A percentile compares a stretch with the other conserved stretches of the same genome.
Conservation (phyloP, 2,329 filamentous ascomycete species). For the Xylariaceae sp. region DNA sequence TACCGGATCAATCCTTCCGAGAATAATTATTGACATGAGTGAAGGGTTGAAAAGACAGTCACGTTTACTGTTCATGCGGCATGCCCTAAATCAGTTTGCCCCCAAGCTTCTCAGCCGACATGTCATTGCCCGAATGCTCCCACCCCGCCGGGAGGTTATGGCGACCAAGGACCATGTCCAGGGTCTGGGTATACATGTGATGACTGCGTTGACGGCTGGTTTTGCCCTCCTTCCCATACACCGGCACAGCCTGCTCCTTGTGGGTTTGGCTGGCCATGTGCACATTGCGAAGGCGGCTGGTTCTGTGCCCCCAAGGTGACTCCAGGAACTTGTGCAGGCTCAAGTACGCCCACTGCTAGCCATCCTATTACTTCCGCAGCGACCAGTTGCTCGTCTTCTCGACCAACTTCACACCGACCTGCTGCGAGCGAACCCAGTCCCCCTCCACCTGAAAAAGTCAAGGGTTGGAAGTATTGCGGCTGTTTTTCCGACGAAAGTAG, state of each 20-base stretch:
- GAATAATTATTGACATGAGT: slow-evolving; percentile 1
- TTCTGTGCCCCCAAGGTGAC: slow-evolving; percentile 33
- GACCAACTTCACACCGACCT: slow-evolving; percentile 1
- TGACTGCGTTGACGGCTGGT: slow-evolving; percentile 35
- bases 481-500: slow-evolving; percentile 29
- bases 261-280: slow-evolving; percentile 36
- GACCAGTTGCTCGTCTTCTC: not conserved
- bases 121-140: slow-evolving; percentile 21
- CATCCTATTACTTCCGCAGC: not conserved
- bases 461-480: slow-evolving; percentile 30
- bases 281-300: slow-evolving; percentile 35
- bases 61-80: slow-evolving; percentile 18
- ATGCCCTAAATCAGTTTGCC: slow-evolving; percentile 18
- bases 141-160: slow-evolving; percentile 15
- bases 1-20: not conserved
- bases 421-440: slow-evolving; percentile 16
- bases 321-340: slow-evolving; percentile 13
- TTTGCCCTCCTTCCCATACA: slow-evolving; percentile 34
- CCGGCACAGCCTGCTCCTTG: slow-evolving; percentile 34
- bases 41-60: slow-evolving; percentile 6
- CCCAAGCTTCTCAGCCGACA: slow-evolving; percentile 13
- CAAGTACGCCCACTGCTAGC: slow-evolving; percentile 11
- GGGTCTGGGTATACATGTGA: slow-evolving; percentile 35
- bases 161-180: slow-evolving; percentile 32
- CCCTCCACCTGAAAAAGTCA: slow-evolving; percentile 22